Evolutionary conservation across 1,284 basidiomycete genomes (phyloP), one percentile per base, ranked within the genome.

Genomic region (Melanopsichium pennsylvanicum): DNA sequence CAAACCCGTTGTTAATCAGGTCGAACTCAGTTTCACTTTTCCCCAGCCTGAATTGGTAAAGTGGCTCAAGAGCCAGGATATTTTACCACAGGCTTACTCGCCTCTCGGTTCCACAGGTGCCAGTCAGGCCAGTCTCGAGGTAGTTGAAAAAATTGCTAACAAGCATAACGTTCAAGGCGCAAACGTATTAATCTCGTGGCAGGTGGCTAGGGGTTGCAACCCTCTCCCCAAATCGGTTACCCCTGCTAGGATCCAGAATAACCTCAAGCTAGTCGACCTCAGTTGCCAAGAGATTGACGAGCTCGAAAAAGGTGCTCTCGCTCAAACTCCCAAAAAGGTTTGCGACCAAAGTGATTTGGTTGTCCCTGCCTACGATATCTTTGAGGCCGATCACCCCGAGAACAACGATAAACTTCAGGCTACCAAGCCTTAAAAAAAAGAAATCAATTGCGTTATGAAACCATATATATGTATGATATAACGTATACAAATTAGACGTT

Each of bases 21-120:
- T 77, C 49, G 75, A 77, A 56, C 70, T 77, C 36, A 69, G 66
- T 27, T 72, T 62, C 45, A 70, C 63, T 40, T 69, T 64, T 89
- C 91, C 34, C 90, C 93, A 82, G 88, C 88, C 2, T 18, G 90
- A 92, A 75, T 85, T 94, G 22, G 85, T 94, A 27, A 82, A 91
- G 52, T 84, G 88, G 82, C 89, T 88, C 68, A 54, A 85, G 58
- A 25, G 36, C 34, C 37, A 48, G 35, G 69, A 74, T 55, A 69
- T 72, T 49, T 50, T 68, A 15, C 58, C 72, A 26, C 68, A 77
- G 66, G 71, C 71, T 25, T 76, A 77, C 62, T 72, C 71, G 15
- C 72, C 75, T n/a, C 57, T 77, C 29, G 75, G 75, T 19, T 61
- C 62, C 37, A 74, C 52, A 29, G 63, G 62, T 48, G 55, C 69